Evolutionary conservation across 2,329 filamentous ascomycete species (phyloP).

Genomic region (Ceratocystis variospora): DNA sequence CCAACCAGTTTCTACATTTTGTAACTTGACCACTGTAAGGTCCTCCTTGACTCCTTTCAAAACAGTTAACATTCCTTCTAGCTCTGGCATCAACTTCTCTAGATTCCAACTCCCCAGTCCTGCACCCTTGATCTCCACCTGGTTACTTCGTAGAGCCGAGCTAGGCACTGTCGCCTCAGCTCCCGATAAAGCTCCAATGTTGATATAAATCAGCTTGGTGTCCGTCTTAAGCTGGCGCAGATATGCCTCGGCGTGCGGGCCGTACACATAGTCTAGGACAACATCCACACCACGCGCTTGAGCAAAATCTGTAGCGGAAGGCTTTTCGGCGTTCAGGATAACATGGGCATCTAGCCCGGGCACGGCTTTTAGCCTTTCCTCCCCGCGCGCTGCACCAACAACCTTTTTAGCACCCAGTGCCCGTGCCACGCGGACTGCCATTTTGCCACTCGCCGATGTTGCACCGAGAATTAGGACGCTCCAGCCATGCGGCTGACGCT

Average conservation of each 20-base stretch:
- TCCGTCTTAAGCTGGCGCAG: slow-evolving; percentile 30
- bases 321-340: background rate
- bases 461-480: slow-evolving; percentile 39
- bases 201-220: slow-evolving; percentile 38
- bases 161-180: slow-evolving; percentile 30
- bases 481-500: slow-evolving; percentile 26
- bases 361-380: background rate
- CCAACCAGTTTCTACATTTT: slow-evolving; percentile 25
- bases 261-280: slow-evolving; percentile 45
- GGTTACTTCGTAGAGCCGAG: slow-evolving; percentile 33
- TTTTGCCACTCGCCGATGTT: slow-evolving; percentile 37
- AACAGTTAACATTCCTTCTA: slow-evolving; percentile 23
- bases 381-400: slow-evolving; percentile 36
- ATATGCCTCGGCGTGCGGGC: slow-evolving; percentile 30
- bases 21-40: slow-evolving; percentile 21
- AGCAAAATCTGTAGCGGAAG: background rate
- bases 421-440: slow-evolving; percentile 36
- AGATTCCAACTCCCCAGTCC: slow-evolving; percentile 33
- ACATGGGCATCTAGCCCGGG: slow-evolving; percentile 23
- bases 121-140: slow-evolving; percentile 35
- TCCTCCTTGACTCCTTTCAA: slow-evolving; percentile 22
- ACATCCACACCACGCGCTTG: slow-evolving; percentile 35
- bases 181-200: slow-evolving; percentile 35
- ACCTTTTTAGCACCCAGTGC: slow-evolving; percentile 36
- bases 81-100: slow-evolving; percentile 22